Base-by-base conservation (phyloP, 2,329 filamentous ascomycete species). In the Curvularia verruculosa region DNA sequence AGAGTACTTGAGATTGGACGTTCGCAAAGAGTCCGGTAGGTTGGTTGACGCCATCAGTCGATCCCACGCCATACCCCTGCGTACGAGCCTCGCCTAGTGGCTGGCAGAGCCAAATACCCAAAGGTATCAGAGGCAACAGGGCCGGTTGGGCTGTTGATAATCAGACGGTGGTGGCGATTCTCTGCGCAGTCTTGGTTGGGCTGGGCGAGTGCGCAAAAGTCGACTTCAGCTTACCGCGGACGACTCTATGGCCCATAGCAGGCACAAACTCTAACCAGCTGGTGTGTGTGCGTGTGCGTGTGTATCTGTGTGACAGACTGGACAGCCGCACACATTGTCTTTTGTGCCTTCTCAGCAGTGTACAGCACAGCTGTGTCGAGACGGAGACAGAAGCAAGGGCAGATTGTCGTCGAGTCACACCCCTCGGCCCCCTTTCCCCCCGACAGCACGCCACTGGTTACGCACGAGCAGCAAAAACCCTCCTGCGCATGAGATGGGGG, bases 1-100 rank as follows among this genome's bases (percentile, higher is more conserved):
- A 28, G 28, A 41, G 23, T 41, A 41, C 39, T 41, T 12, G n/a
- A 46, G 43, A 29, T 29, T 18, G 43, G n/a, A 31, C 18, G 26
- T 31, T 29, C 26, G 5, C 28, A 34, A 49, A 59, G 49, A 54
- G 58, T 62, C 70, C 70, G 64, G 65, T 39, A 61, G 61, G 60
- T 46, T 64, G 68, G 59, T 56, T 63, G 57, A 65, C 58, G 48
- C 58, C 62, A 59, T 59, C 48, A 45, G 64, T 55, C 55, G 66
- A 69, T 67, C 63, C 13, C n/a, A 40, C 59, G 59, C 67, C 55
- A 61, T 56, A 44, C 64, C 55, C 36, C 39, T 52, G 58, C 55
- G 34, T 51, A 51, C 40, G 47, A 48, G 40, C 54, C 56, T 52
- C 48, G 59, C 63, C 63, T 61, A 54, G 49, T 34, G 44, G 48